Evolutionary conservation across 177 flowering plant species (phyloP).

Genomic region (Vitis hybrid): DNA sequence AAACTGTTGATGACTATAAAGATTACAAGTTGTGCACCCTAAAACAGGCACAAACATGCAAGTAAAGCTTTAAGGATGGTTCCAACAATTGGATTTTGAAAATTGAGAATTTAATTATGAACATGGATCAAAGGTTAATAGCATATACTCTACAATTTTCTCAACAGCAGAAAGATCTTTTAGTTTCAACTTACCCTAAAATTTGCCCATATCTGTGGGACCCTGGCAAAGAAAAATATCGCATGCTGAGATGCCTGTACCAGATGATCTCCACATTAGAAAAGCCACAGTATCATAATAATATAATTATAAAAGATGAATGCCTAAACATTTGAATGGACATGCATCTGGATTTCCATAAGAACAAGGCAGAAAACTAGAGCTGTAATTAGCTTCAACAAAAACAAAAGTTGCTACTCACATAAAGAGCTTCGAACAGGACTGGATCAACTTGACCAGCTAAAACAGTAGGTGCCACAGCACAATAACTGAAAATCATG

Average conservation of each 20-base stretch:
- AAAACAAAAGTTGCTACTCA: slow-evolving; percentile 41
- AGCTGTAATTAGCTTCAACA: background rate
- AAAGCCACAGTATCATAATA: background rate
- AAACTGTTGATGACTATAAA: no score
- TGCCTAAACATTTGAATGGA: background rate
- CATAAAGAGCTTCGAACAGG: slow-evolving; percentile 94
- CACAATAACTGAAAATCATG: slow-evolving; percentile 67
- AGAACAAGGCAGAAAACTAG: background rate
- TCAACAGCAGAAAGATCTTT: background rate
- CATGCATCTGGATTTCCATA: background rate
- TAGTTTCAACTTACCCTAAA: slow-evolving; percentile 57
- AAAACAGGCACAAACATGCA: no score
- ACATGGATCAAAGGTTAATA: background rate
- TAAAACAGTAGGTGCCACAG: slow-evolving; percentile 78
- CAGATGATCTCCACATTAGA: slow-evolving; percentile 12
- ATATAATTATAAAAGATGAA: background rate
- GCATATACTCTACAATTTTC: background rate
- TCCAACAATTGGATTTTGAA: no score
- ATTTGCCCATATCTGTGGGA: slow-evolving; percentile 92
- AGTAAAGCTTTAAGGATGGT: no score
- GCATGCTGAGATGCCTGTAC: slow-evolving; percentile 97
- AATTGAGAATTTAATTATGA: no score
- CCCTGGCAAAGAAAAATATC: slow-evolving; percentile 79
- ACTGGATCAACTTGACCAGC: slow-evolving; percentile 86
- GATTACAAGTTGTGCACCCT: no score